These are phyloP conservation scores for Cerrena zonata DNA, from an alignment of 1,284 basidiomycete genomes.

Conservation along the genomic window DNA sequence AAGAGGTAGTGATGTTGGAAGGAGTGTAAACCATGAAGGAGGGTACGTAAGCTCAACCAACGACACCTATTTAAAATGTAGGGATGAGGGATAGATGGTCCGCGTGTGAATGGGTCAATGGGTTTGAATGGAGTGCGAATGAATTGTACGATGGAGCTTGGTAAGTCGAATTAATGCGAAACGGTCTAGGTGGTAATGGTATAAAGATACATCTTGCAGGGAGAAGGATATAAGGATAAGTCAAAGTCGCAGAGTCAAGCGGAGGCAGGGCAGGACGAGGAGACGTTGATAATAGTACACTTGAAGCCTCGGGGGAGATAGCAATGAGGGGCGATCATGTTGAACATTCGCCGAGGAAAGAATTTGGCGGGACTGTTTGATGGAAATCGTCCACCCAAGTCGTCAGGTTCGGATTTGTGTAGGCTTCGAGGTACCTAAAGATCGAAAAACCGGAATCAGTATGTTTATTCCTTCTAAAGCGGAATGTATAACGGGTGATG, in stretches of 20 bases:
- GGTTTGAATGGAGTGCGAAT: too few species aligned
- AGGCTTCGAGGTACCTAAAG: constrained; percentile 30
- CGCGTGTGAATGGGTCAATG: too few species aligned
- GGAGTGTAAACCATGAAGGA: too few species aligned
- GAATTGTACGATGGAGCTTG: neutral
- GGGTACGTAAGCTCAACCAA: neutral
- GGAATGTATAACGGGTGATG: too few species aligned
- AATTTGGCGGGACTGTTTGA: constrained; percentile 33
- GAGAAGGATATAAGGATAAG: neutral
- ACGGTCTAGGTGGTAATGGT: neutral
- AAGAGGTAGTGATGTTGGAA: neutral
- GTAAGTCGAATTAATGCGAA: neutral
- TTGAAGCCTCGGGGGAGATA: too few species aligned
- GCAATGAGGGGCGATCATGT: too few species aligned
- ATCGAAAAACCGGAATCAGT: neutral
- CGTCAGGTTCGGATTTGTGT: constrained; percentile 36
- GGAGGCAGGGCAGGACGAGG: too few species aligned
- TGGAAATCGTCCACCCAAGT: constrained; percentile 33
- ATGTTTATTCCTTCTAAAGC: too few species aligned
- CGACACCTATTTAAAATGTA: too few species aligned
- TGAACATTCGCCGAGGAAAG: constrained; percentile 23
- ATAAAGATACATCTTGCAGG: neutral
- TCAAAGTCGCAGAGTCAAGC: too few species aligned
- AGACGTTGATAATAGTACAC: too few species aligned
- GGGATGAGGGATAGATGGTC: too few species aligned